Evolutionary conservation across 164 flowering plant species (phyloP).

Genomic region (Chimonanthus salicifolius): DNA sequence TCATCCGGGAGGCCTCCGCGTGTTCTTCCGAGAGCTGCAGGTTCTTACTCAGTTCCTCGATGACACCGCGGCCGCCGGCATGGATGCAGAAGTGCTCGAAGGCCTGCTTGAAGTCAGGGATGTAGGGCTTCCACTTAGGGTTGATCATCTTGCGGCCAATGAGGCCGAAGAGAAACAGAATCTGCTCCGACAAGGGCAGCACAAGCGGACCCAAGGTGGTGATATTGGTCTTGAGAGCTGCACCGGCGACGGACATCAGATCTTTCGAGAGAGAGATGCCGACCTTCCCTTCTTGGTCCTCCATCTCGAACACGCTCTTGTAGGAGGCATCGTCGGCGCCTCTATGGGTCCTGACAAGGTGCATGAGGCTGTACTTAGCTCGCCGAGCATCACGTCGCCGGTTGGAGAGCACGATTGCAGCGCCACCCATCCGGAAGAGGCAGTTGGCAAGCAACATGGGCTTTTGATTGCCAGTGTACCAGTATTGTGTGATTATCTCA

Average conservation of each 20-base stretch:
- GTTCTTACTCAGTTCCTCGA: slow-evolving; percentile 25
- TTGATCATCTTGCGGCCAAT: slow-evolving; percentile 12
- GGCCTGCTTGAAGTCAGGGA: slow-evolving; percentile 25
- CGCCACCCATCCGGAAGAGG: slow-evolving; percentile 34
- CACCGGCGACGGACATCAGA: slow-evolving; percentile 14
- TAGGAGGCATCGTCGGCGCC: slow-evolving; percentile 17
- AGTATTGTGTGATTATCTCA: slow-evolving; percentile 23
- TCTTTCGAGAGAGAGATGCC: slow-evolving; percentile 16
- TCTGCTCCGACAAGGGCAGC: slow-evolving; percentile 13
- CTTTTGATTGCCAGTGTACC: slow-evolving; percentile 22
- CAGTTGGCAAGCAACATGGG: slow-evolving; percentile 28
- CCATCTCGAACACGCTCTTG: slow-evolving; percentile 14
- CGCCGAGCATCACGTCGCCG: slow-evolving; percentile 4
- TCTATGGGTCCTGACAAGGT: slow-evolving; percentile 20
- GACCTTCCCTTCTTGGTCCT: slow-evolving; percentile 7
- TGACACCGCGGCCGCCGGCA: slow-evolving; percentile 37
- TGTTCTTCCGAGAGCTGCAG: slow-evolving; percentile 24
- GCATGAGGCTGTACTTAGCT: slow-evolving; percentile 15
- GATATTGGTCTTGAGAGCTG: slow-evolving; percentile 13
- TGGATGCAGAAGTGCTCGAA: slow-evolving; percentile 42
- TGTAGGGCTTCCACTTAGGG: slow-evolving; percentile 15
- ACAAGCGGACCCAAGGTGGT: slow-evolving; percentile 17
- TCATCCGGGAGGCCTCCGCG: slow-evolving; percentile 38
- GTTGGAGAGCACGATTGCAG: slow-evolving; percentile 25
- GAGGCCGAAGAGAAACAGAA: slow-evolving; percentile 13